Percentiles rank a stretch among this genome's conserved stretches.
phyloP scores from a whole-genome alignment of 2,329 filamentous ascomycete genomes.

The Verticillium zaregamsianum region DNA sequence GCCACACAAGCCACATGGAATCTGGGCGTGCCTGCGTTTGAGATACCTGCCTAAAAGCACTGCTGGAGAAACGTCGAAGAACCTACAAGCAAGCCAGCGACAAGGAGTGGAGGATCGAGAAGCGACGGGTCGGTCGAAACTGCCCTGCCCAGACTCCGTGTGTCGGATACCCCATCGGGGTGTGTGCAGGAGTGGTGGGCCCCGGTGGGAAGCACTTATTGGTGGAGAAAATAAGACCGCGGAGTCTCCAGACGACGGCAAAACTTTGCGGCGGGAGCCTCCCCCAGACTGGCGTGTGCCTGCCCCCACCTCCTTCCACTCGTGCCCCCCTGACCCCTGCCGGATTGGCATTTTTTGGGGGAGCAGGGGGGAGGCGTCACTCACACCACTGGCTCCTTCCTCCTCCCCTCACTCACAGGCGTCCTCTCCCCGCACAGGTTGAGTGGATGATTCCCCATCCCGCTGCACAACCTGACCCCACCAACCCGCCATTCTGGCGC shows the following conservation, averaged over 20 bases:
- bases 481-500: background rate
- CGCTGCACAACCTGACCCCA: background rate
- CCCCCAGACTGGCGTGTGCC: background rate
- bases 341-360: background rate
- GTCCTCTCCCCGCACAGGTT: background rate
- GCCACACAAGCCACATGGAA: background rate
- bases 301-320: background rate
- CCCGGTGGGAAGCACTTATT: background rate
- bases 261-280: slow-evolving; percentile 3
- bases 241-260: background rate
- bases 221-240: slow-evolving; percentile 2
- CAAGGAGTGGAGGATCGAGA: background rate
- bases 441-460: background rate
- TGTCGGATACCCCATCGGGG: background rate
- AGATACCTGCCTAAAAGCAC: background rate
- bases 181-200: background rate
- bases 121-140: background rate
- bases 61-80: background rate
- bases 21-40: background rate
- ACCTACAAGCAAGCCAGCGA: background rate
- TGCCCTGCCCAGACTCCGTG: background rate
- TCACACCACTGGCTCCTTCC: background rate
- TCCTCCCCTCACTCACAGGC: background rate
- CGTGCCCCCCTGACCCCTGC: background rate
- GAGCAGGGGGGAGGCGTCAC: background rate